Evolutionary conservation across 768 basidiomycete species (phyloP).

Genomic region (Coprinopsis cinerea): DNA sequence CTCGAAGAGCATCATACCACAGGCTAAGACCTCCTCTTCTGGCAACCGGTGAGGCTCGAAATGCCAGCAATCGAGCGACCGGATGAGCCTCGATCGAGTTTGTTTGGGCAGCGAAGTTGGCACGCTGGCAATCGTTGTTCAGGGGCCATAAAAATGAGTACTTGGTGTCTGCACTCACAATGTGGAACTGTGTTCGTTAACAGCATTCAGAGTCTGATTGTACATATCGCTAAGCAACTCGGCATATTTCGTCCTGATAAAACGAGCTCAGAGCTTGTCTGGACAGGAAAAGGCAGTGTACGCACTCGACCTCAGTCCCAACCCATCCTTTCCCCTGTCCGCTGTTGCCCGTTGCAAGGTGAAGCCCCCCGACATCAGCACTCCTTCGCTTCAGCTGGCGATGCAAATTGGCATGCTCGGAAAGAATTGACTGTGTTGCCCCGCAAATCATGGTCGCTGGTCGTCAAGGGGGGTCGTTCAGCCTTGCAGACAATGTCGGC

Average conservation of each 20-base stretch:
- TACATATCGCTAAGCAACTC: constrained; percentile 85
- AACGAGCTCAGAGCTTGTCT: not conserved
- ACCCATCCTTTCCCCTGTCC: constrained; percentile 71
- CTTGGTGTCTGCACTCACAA: constrained; percentile 21
- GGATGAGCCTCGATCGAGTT: constrained; percentile 59
- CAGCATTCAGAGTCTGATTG: constrained; percentile 67
- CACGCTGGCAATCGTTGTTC: constrained; percentile 25
- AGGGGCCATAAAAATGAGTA: too few relatives aligned
- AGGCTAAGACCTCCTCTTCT: constrained; percentile 76
- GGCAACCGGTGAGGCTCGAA: constrained; percentile 86
- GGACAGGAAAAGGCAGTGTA: constrained; percentile 13
- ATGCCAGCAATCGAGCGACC: constrained; percentile 71
- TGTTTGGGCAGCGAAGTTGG: constrained; percentile 41
- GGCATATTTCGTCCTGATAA: constrained; percentile 55
- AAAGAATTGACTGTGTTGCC: constrained; percentile 4
- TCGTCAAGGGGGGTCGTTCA: not conserved
- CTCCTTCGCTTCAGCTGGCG: constrained; percentile 49
- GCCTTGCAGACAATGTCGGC: too few relatives aligned
- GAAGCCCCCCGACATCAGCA: constrained; percentile 87
- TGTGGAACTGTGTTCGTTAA: constrained; percentile 49
- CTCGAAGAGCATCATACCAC: constrained; percentile 85
- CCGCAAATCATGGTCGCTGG: constrained; percentile 11
- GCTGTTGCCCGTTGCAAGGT: constrained; percentile 62
- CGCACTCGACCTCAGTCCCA: constrained; percentile 47
- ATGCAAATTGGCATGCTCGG: constrained; percentile 7